These are phyloP conservation scores for Phytophthora pinifolia DNA, from an alignment of 352 stramenopile species.

Conservation along the genomic window DNA sequence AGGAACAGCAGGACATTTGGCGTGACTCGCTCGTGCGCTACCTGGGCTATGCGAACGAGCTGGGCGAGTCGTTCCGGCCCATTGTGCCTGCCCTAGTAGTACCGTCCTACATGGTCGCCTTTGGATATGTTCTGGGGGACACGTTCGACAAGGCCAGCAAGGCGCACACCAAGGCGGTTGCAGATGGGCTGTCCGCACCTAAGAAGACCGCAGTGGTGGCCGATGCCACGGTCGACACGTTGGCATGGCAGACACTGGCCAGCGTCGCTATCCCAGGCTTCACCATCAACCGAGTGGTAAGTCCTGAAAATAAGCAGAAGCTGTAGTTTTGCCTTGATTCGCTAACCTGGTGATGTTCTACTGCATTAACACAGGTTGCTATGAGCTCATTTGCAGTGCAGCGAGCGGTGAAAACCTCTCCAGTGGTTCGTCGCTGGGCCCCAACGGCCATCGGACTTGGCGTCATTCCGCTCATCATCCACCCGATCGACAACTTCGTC, in stretches of 20 bases:
- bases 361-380: slow-evolving; percentile 36
- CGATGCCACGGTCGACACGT: slow-evolving; percentile 59
- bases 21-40: slow-evolving; percentile 87
- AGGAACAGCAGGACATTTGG: slow-evolving; percentile 60
- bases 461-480: slow-evolving; percentile 87
- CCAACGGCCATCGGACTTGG: slow-evolving; percentile 77
- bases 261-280: slow-evolving; percentile 84
- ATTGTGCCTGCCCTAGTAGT: slow-evolving; percentile 67
- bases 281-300: slow-evolving; percentile 82
- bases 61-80: slow-evolving; percentile 86
- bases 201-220: slow-evolving; percentile 39
- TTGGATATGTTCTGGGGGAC: slow-evolving; percentile 85
- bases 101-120: slow-evolving; percentile 79
- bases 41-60: slow-evolving; percentile 89
- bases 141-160: slow-evolving; percentile 77
- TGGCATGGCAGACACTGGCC: slow-evolving; percentile 85
- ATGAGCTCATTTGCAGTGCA: slow-evolving; percentile 38
- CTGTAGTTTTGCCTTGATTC: not conserved
- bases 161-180: slow-evolving; percentile 31
- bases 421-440: slow-evolving; percentile 50
- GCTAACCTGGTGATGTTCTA: not conserved
- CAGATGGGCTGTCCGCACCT: slow-evolving; percentile 19
- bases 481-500: slow-evolving; percentile 81
- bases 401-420: slow-evolving; percentile 41
- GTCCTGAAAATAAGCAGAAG: not conserved